Base-by-base conservation (phyloP, 176 grass and related monocot genomes). In the Oropetium thomaeum region DNA sequence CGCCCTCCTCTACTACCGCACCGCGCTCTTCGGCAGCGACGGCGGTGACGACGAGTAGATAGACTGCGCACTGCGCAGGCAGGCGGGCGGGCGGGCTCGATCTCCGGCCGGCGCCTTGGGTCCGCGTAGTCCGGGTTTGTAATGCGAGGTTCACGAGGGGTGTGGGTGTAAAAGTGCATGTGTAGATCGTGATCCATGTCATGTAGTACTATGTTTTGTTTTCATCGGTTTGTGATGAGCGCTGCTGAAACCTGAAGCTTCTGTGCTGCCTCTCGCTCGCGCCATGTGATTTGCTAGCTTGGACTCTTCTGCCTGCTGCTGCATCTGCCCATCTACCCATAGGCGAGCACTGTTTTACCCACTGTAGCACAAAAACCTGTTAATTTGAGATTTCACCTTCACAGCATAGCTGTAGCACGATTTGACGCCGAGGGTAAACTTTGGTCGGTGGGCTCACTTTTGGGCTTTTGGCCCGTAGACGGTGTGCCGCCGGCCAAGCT, bases 1-100 rank as follows among this genome's bases (percentile, higher is more conserved):
- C 76, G 68, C 53, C 7, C 90, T 92, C 8, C 90, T 92, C 66
- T 92, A 92, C 83, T 81, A 92, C 80, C 86, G 90, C 61, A 43
- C 81, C 62, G 65, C 86, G 3, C 35, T 93, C 77, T 84, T 84
- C 73, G 84, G 87, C 33, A 73, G 81, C 61, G 86, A 33, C 60
- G 80, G 51, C 23, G 75, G 65, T 15, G 90, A 86, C 53, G 85
- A 81, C 74, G 78, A 76, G 68, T 84, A 82, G 71, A 0, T 1
- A 10, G 1, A 1, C 1, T 55, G 4, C 17, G 1, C 10, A 5
- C n/a, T 5, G 5, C 20, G n/a, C 11, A 4, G 59, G 2, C 1
- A 17, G 47, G 16, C 15, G 47, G 15, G 17, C 49, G 49, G 7
- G 49, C 49, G 49, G 22, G 49, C 20, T 10, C 68, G 68, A 72